phyloP scores from a whole-genome alignment of 1,139 yeast species.

The Scheffersomyces titani region DNA sequence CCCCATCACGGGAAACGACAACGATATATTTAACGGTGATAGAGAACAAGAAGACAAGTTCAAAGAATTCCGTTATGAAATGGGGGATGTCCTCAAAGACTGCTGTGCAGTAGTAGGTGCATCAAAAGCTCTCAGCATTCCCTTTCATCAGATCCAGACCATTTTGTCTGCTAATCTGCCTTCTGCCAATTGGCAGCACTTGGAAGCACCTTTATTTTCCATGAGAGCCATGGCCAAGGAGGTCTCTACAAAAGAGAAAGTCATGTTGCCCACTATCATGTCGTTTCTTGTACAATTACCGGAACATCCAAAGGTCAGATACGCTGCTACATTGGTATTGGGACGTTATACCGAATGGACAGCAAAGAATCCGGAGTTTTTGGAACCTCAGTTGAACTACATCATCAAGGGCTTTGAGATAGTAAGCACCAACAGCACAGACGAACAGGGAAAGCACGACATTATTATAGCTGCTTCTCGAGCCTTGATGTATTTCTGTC shows the following conservation, averaged over 20 bases:
- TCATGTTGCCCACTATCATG: slow-evolving; percentile 79
- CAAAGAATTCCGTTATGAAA: slow-evolving; percentile 89
- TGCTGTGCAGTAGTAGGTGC: slow-evolving; percentile 92
- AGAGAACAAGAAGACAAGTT: slow-evolving; percentile 90
- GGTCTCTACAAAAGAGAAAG: slow-evolving; percentile 67
- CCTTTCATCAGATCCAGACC: slow-evolving; percentile 54
- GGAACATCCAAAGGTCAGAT: slow-evolving; percentile 82
- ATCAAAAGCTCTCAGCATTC: slow-evolving; percentile 61
- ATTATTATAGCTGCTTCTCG: slow-evolving; percentile 87
- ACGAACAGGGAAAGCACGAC: slow-evolving; percentile 34
- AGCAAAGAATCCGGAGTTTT: slow-evolving; percentile 73
- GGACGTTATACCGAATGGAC: slow-evolving; percentile 98
- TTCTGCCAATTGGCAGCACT: slow-evolving; percentile 68
- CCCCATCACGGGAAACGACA: slow-evolving; percentile 54
- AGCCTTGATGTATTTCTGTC: slow-evolving; percentile 92
- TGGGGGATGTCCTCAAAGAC: slow-evolving; percentile 95
- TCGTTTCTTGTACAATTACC: slow-evolving; percentile 68
- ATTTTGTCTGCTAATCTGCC: slow-evolving; percentile 33
- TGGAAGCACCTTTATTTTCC: slow-evolving; percentile 89
- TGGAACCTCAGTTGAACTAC: slow-evolving; percentile 82
- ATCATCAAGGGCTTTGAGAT: slow-evolving; percentile 75
- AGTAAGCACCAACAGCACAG: slow-evolving; percentile 19
- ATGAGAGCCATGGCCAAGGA: slow-evolving; percentile 96
- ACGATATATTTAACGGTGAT: slow-evolving; percentile 55
- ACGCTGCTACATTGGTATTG: slow-evolving; percentile 88